A percentile compares a stretch with the other conserved stretches of the same genome.
phyloP scores from a whole-genome alignment of 116 monocot genomes.

The Cymodocea nodosa region DNA sequence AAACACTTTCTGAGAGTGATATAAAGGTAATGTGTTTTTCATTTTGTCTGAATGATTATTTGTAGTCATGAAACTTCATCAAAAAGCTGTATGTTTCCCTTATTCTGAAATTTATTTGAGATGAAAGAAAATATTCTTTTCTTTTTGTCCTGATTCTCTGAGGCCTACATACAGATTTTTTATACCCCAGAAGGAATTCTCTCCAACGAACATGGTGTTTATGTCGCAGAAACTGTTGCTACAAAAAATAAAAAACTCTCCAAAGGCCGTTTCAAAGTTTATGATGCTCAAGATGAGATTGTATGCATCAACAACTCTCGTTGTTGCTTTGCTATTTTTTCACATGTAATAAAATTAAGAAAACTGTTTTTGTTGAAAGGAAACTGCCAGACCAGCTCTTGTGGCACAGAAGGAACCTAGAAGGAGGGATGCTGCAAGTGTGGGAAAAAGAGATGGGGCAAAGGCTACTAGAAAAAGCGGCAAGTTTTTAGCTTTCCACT shows the following conservation, averaged over 20 bases:
- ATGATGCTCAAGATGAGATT: conserved; percentile 45
- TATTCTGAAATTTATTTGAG: no score
- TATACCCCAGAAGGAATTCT: conserved; percentile 80
- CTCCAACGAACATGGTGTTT: conserved; percentile 84
- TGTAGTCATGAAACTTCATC: no score
- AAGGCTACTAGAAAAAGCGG: conserved; percentile 61
- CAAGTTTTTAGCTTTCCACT: conserved; percentile 9
- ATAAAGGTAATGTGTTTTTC: conserved; percentile 47
- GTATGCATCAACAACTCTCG: conserved; percentile 16
- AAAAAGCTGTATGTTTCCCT: no score
- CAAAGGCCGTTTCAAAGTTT: conserved; percentile 68
- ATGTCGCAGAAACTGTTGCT: conserved; percentile 75
- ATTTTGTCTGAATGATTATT: background rate
- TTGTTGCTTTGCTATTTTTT: no score
- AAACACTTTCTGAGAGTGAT: conserved; percentile 64
- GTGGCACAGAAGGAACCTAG: conserved; percentile 26
- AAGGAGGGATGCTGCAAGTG: conserved; percentile 32
- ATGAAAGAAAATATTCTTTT: no score
- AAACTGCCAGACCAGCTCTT: conserved; percentile 7
- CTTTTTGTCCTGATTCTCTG: no score
- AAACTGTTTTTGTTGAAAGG: background rate
- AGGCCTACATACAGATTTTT: conserved; percentile 39
- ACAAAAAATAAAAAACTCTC: conserved; percentile 67
- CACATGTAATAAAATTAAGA: no score
- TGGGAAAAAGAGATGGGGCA: conserved; percentile 52